Conservation (phyloP, 768 basidiomycete genomes). For the Collybia sordida region DNA sequence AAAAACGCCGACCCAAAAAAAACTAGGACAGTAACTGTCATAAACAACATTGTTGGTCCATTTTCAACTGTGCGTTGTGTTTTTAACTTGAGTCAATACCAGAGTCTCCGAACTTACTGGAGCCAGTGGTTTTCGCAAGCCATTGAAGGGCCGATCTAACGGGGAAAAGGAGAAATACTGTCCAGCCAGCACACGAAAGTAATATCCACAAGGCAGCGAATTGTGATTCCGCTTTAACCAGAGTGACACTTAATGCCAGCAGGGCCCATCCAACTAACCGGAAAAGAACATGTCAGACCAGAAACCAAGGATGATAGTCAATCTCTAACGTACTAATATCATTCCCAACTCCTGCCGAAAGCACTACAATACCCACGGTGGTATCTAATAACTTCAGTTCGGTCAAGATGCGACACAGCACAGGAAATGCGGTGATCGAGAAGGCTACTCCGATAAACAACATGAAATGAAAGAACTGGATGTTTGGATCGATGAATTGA, state of each 20-base stretch:
- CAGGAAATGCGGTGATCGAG: constrained; percentile 85
- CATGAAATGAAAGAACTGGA: constrained; percentile 87
- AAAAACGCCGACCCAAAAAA: constrained; percentile 89
- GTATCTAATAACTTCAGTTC: constrained; percentile 92
- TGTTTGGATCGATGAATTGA: constrained; percentile 63
- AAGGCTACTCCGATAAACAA: constrained; percentile 92
- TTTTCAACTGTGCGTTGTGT: constrained; percentile 47
- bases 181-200: constrained; percentile 79
- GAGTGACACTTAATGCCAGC: constrained; percentile 85
- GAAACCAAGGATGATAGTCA: neutral
- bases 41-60: constrained; percentile 85
- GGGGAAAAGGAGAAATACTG: constrained; percentile 70
- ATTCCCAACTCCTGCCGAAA: constrained; percentile 90
- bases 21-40: constrained; percentile 79
- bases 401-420: constrained; percentile 83
- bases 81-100: neutral
- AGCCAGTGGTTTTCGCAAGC: constrained; percentile 77
- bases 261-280: constrained; percentile 74
- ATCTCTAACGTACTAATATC: constrained; percentile 52
- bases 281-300: neutral
- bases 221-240: constrained; percentile 86
- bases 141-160: constrained; percentile 61
- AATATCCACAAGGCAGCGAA: constrained; percentile 85
- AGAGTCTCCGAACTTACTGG: constrained; percentile 34
- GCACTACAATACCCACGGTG: constrained; percentile 87